These are phyloP conservation scores for Penicilliopsis zonata DNA, from an alignment of 495 filamentous ascomycete species.

Conservation along the genomic window DNA sequence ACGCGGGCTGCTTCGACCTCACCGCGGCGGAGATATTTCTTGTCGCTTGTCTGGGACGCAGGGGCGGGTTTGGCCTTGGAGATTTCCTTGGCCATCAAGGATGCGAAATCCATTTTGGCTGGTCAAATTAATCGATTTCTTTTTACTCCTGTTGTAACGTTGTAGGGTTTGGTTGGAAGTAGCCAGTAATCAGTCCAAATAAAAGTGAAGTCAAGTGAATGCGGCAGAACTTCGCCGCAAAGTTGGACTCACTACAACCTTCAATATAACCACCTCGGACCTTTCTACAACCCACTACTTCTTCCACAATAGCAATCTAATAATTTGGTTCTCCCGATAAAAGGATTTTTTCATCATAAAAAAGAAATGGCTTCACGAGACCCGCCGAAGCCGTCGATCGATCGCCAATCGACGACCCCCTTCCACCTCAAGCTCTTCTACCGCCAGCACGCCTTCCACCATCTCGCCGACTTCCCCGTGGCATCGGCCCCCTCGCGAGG, in stretches of 20 bases:
- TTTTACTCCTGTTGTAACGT: not conserved
- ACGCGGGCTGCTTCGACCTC: constrained; percentile 77
- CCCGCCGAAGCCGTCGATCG: constrained; percentile 16
- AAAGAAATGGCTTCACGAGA: constrained; percentile 1
- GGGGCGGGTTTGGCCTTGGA: constrained; percentile 52
- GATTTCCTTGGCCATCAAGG: constrained; percentile 83
- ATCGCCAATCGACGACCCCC: constrained; percentile 68
- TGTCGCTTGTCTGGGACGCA: constrained; percentile 26
- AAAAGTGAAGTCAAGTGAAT: no score
- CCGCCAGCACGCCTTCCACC: constrained; percentile 57
- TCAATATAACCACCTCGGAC: no score
- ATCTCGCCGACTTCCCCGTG: constrained; percentile 25
- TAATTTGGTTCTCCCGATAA: no score
- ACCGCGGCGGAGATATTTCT: constrained; percentile 79
- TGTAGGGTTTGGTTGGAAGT: not conserved
- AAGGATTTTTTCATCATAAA: no score
- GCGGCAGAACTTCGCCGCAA: no score
- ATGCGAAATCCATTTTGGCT: constrained; percentile 79
- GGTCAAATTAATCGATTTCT: no score
- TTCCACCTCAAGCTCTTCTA: constrained; percentile 92
- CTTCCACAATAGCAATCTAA: no score
- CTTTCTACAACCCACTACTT: no score
- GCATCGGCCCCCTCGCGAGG: constrained; percentile 3
- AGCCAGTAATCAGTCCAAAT: no score
- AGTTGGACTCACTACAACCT: no score